These are phyloP conservation scores for Graphium sp. DNA, from an alignment of 2,329 filamentous ascomycete genomes.

Conservation along the genomic window DNA sequence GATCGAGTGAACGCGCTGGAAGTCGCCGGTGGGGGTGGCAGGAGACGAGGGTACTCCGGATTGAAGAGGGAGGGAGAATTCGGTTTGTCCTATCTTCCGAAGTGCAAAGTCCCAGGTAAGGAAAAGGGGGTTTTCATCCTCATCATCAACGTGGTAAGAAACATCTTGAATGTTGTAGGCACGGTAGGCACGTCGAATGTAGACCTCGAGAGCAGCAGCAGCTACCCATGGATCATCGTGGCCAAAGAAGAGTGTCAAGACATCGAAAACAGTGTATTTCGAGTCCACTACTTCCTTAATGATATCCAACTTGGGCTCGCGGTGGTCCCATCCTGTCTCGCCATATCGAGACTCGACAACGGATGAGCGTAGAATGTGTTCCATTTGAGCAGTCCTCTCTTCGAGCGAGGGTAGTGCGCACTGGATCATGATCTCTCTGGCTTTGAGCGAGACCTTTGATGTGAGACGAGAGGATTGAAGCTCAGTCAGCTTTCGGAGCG, in stretches of 20 bases:
- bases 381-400: constrained; percentile 91
- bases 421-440: constrained; percentile 92
- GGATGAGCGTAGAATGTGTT: constrained; percentile 90
- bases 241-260: constrained; percentile 85
- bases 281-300: constrained; percentile 98
- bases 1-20: constrained; percentile 78
- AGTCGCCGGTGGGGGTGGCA: constrained; percentile 51
- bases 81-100: constrained; percentile 79
- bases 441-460: constrained; percentile 93
- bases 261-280: constrained; percentile 96
- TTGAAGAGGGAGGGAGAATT: constrained; percentile 68
- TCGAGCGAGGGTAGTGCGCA: constrained; percentile 91
- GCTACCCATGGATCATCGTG: constrained; percentile 91
- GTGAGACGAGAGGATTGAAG: constrained; percentile 66
- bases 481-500: constrained; percentile 75
- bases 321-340: constrained; percentile 91
- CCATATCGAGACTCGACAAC: constrained; percentile 96
- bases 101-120: constrained; percentile 94
- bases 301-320: constrained; percentile 75
- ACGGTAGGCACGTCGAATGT: constrained; percentile 90
- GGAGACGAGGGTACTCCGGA: constrained; percentile 73
- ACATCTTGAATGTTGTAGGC: constrained; percentile 84
- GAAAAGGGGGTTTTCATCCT: constrained; percentile 50
- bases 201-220: constrained; percentile 85
- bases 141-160: constrained; percentile 73